Evolutionary conservation across 1,284 basidiomycete genomes (phyloP).

Genomic region (Phylloboletellus chloephorus): DNA sequence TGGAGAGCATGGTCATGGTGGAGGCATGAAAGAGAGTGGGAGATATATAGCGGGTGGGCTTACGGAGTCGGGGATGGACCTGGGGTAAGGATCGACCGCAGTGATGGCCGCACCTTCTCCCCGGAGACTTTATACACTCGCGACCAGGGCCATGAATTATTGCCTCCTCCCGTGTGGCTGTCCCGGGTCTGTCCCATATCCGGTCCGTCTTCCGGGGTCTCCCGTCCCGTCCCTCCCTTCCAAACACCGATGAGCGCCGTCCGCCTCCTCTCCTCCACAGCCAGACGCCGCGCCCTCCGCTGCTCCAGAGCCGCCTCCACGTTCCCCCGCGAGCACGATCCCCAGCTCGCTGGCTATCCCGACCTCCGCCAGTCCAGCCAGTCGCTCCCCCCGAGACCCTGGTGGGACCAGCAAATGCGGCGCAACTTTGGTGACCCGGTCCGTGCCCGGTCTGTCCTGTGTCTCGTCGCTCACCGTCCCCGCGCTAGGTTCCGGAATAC

Average conservation of each 20-base stretch:
- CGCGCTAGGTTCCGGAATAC: conserved; percentile 68
- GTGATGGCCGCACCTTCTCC: conserved; percentile 15
- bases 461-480: conserved; percentile 14
- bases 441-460: conserved; percentile 25
- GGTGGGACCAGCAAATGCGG: conserved; percentile 79
- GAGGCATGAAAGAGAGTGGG: conserved; percentile 23
- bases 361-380: conserved; percentile 70
- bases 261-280: conserved; percentile 14
- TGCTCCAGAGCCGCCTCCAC: conserved; percentile 18
- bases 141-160: conserved; percentile 21
- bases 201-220: conserved; percentile 19
- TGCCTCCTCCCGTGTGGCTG: no score
- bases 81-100: conserved; percentile 20
- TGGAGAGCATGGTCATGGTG: conserved; percentile 27
- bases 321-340: conserved; percentile 44
- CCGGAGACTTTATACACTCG: conserved; percentile 21
- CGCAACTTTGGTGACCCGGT: conserved; percentile 85
- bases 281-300: conserved; percentile 9
- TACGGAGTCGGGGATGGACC: no score
- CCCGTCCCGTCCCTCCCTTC: conserved; percentile 3
- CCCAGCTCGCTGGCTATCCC: conserved; percentile 72
- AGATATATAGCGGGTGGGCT: no score
- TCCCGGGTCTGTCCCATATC: conserved; percentile 18
- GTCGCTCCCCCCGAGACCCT: conserved; percentile 62
- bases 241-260: conserved; percentile 16